Evolutionary conservation across 2,329 filamentous ascomycete genomes (phyloP), one percentile per base, ranked within the genome.

Genomic region (Sporothrix pallida): DNA sequence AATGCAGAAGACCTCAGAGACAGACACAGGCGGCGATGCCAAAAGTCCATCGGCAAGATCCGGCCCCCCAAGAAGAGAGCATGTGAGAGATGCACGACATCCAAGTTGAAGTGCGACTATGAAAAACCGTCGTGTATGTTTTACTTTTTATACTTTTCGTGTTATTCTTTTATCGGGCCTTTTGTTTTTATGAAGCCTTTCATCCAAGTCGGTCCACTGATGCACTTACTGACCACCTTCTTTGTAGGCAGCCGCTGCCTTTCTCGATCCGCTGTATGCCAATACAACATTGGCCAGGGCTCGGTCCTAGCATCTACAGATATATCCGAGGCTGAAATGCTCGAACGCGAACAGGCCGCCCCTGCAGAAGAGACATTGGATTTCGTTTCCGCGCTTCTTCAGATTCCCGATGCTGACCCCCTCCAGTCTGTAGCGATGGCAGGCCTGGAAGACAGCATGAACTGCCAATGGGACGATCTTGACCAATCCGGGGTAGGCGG

Each of bases 11-110:
- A 60, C 23, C 56, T 60, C 5, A 31, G 56, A 15, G 56, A 60
- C 56, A 60, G 56, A 37, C 56, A 60, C 26, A 60, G 56, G 56
- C 56, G 56, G 56, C 56, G 56, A 37, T 60, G 56, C 26, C 56
- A 60, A 60, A 60, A 60, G 56, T 37, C 23, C 23, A 60, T 60
- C 17, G 56, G 56, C 56, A 60, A 60, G 23, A 31, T 60, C 56
- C 56, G 56, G 23, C 56, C 56, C 4, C 56, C 56, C 2, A 60
- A 60, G 56, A 60, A 60, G 56, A 37, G 23, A 17, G 56, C 56
- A 6, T 60, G 56, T 31, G 56, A 37, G 23, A 31, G 56, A 37
- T 60, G 56, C 26, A 60, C 56, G 23, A 37, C 56, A 37, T 60
- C 56, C 12, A 60, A 60, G 56, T 26, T 60, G 10, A 60, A 60